phyloP scores from a whole-genome alignment of 73 alveolate genomes.

The Paramecium sexaurelia region DNA sequence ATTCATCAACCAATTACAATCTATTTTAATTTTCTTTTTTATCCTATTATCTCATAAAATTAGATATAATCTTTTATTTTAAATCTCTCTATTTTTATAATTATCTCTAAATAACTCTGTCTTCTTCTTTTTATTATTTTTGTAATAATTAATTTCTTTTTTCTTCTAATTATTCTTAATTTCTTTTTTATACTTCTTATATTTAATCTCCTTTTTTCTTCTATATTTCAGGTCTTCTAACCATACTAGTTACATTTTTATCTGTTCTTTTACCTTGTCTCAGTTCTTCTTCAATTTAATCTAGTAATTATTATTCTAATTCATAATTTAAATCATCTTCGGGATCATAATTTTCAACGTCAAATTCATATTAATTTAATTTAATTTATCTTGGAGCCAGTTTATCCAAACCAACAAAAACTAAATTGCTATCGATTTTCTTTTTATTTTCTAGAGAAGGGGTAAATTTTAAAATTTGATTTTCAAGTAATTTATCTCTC shows the following conservation, averaged over 20 bases:
- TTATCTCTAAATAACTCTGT: background rate
- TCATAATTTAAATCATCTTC: slow-evolving; percentile 27
- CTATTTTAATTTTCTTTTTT: background rate
- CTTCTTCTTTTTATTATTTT: background rate
- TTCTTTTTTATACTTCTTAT: slow-evolving; percentile 24
- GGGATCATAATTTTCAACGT: slow-evolving; percentile 8
- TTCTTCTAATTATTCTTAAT: slow-evolving; percentile 2
- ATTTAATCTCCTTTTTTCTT: background rate
- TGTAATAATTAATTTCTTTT: background rate
- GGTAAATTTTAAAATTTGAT: background rate
- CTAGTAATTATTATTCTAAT: background rate
- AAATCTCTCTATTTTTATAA: background rate
- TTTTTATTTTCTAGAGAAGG: background rate
- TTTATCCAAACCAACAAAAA: slow-evolving; percentile 7
- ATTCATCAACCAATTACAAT: slow-evolving; percentile 1
- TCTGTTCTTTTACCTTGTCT: slow-evolving; percentile 15
- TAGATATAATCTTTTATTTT: background rate
- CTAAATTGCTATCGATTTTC: slow-evolving; percentile 6
- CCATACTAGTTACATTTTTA: background rate
- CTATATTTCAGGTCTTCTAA: background rate
- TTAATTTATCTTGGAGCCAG: background rate
- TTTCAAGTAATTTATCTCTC: background rate
- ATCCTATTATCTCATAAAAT: background rate
- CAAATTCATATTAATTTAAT: slow-evolving; percentile 11
- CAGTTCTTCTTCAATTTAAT: slow-evolving; percentile 15